A percentile compares a stretch with the other conserved stretches of the same genome.
Conservation (phyloP, 2,329 filamentous ascomycete species). For the Stachybotrys elegans region DNA sequence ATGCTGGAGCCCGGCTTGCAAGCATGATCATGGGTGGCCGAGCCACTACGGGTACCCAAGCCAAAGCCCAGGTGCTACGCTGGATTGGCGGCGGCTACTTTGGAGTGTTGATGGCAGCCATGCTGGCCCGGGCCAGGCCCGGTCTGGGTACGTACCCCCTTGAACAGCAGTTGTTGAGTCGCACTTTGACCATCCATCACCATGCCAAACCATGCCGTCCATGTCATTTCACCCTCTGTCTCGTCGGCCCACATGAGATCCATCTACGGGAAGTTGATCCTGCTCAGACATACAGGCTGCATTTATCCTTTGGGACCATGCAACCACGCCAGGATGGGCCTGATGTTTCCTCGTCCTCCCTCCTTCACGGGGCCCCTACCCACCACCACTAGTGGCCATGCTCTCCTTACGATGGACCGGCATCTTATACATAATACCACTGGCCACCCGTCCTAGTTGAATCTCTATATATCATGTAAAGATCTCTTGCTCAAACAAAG, state of each 20-base stretch:
- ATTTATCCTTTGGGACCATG: constrained; percentile 30
- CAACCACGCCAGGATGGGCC: constrained; percentile 23
- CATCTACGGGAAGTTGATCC: constrained; percentile 27
- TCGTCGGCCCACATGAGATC: constrained; percentile 31
- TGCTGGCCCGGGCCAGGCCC: constrained; percentile 7
- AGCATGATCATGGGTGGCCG: too few relatives aligned
- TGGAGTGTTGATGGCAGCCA: too few relatives aligned
- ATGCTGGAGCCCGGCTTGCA: neutral
- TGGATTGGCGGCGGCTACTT: too few relatives aligned
- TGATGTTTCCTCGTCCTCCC: constrained; percentile 28
- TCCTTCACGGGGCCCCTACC: constrained; percentile 5
- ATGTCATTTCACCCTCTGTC: constrained; percentile 22
- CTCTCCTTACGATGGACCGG: too few relatives aligned
- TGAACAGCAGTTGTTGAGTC: constrained; percentile 1
- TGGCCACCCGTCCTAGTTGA: too few relatives aligned
- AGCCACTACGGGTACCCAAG: too few relatives aligned
- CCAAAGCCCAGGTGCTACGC: too few relatives aligned
- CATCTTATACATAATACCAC: too few relatives aligned
- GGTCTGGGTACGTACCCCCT: constrained; percentile 12
- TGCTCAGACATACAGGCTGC: constrained; percentile 26
- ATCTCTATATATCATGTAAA: too few relatives aligned
- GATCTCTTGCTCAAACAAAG: too few relatives aligned
- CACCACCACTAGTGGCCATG: constrained; percentile 1
- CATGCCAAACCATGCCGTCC: constrained; percentile 19
- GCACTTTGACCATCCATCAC: constrained; percentile 18